A percentile compares a stretch with the other conserved stretches of the same genome.
Evolutionary conservation across 495 filamentous ascomycete species (phyloP).

Genomic region (Aspergillus sclerotioniger): DNA sequence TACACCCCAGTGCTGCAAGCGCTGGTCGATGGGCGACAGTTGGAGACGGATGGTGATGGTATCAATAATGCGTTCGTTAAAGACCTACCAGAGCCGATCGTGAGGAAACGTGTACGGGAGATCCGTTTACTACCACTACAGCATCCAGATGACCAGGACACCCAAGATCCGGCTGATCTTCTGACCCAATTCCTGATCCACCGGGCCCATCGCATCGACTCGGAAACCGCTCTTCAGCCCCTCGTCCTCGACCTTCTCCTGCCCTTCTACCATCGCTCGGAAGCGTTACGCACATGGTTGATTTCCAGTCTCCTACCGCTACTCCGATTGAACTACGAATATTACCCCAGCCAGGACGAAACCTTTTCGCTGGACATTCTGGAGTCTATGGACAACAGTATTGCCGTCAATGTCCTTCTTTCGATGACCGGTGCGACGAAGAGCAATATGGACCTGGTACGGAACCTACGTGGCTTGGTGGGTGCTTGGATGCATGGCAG

Average conservation of each 20-base stretch:
- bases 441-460: constrained; percentile 50
- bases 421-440: constrained; percentile 55
- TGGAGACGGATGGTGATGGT: constrained; percentile 22
- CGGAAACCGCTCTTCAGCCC: constrained; percentile 71
- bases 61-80: constrained; percentile 61
- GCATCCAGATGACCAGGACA: constrained; percentile 45
- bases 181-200: constrained; percentile 72
- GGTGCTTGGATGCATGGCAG: constrained; percentile 81
- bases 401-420: constrained; percentile 66
- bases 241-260: constrained; percentile 68
- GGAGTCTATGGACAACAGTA: constrained; percentile 51
- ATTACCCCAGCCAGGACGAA: constrained; percentile 61
- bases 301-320: constrained; percentile 77
- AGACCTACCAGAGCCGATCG: constrained; percentile 61
- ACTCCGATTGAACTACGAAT: constrained; percentile 79
- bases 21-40: constrained; percentile 45
- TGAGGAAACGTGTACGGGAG: constrained; percentile 66
- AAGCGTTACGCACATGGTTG: constrained; percentile 68
- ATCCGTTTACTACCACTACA: constrained; percentile 64
- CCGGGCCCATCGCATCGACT: constrained; percentile 72
- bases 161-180: constrained; percentile 48
- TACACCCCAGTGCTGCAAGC: constrained; percentile 63
- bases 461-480: constrained; percentile 72
- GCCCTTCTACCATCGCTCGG: constrained; percentile 70
- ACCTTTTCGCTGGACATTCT: constrained; percentile 61